phyloP scores from a whole-genome alignment of 116 monocot genomes.

The Cymodocea nodosa region DNA sequence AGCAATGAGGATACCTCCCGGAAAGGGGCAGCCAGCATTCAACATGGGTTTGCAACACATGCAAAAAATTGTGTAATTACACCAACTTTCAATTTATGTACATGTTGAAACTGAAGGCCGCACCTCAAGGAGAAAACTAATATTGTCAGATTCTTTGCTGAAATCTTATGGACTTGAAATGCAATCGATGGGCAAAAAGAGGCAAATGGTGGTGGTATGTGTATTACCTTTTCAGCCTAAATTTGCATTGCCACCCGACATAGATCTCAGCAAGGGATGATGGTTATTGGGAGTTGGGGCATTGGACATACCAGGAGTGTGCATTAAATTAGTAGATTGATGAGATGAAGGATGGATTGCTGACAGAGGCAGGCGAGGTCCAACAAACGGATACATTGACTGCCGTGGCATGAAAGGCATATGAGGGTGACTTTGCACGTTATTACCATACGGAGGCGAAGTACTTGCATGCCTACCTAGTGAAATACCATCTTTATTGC shows the following conservation, averaged over 20 bases:
- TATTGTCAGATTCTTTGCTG: neutral
- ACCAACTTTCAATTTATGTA: too few relatives aligned
- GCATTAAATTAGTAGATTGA: conserved; percentile 27
- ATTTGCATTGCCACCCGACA: conserved; percentile 50
- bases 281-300: conserved; percentile 36
- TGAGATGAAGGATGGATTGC: conserved; percentile 64
- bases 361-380: conserved; percentile 74
- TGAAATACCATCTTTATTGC: conserved; percentile 15
- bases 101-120: too few relatives aligned
- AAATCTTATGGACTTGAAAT: neutral
- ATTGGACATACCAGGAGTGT: conserved; percentile 33
- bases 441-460: conserved; percentile 31
- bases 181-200: neutral
- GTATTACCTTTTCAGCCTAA: conserved; percentile 23
- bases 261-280: conserved; percentile 56
- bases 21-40: too few relatives aligned
- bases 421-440: conserved; percentile 29
- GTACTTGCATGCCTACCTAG: conserved; percentile 30
- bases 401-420: conserved; percentile 51
- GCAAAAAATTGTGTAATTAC: too few relatives aligned
- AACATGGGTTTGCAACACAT: too few relatives aligned
- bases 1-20: too few relatives aligned
- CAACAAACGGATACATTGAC: conserved; percentile 47
- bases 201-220: neutral
- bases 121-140: too few relatives aligned